phyloP scores from a whole-genome alignment of 768 basidiomycete genomes.

The Mycena crocata region DNA sequence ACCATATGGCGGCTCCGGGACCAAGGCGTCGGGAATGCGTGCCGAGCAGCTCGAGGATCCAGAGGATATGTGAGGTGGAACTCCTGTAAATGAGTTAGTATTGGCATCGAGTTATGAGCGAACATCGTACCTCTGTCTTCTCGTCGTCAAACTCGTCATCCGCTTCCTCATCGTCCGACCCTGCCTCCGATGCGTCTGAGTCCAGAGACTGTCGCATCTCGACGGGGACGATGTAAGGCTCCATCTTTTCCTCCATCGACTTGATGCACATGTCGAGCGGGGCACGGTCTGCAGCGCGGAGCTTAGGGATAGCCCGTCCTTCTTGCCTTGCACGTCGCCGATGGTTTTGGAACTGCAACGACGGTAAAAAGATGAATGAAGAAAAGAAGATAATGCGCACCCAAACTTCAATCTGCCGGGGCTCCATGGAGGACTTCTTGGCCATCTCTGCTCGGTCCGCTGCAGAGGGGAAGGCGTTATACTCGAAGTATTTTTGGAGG shows the following conservation, averaged over 20 bases:
- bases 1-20: neutral
- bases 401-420: slow-evolving; percentile 67
- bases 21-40: slow-evolving; percentile 37
- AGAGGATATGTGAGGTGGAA: slow-evolving; percentile 24
- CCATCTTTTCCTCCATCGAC: slow-evolving; percentile 42
- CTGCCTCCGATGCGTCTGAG: slow-evolving; percentile 28
- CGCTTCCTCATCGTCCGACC: slow-evolving; percentile 30
- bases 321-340: slow-evolving; percentile 54
- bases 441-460: slow-evolving; percentile 56
- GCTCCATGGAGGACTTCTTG: slow-evolving; percentile 54
- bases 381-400: slow-evolving; percentile 40
- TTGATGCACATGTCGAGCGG: slow-evolving; percentile 39
- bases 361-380: neutral
- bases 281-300: slow-evolving; percentile 29
- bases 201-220: slow-evolving; percentile 24
- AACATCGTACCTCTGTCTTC: slow-evolving; percentile 14
- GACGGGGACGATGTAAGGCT: slow-evolving; percentile 36
- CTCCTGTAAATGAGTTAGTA: slow-evolving; percentile 11
- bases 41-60: slow-evolving; percentile 28
- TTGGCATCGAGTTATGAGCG: neutral
- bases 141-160: slow-evolving; percentile 23
- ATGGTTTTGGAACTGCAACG: slow-evolving; percentile 64
- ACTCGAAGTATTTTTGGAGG: slow-evolving; percentile 59
- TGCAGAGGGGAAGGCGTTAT: slow-evolving; percentile 59
- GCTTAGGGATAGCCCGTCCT: slow-evolving; percentile 36